Evolutionary conservation across 2,329 filamentous ascomycete species (phyloP).

Genomic region (Cordyceps fumosorosea): DNA sequence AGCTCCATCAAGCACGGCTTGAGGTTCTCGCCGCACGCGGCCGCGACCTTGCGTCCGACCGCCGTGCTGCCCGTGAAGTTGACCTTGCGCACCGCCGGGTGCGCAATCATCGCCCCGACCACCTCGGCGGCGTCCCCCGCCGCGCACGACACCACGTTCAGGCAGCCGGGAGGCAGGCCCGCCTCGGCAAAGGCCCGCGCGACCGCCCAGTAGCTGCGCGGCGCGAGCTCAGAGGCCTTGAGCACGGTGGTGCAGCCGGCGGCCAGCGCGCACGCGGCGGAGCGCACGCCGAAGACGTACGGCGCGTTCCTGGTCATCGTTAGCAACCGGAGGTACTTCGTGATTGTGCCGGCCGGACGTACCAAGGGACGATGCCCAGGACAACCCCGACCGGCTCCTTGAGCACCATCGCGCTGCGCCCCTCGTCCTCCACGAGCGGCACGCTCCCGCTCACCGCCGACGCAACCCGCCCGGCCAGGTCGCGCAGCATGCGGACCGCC

Average conservation of each 20-base stretch:
- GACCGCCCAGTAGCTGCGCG: constrained; percentile 26
- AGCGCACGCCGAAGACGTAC: constrained; percentile 19
- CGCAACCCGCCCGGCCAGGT: constrained; percentile 32
- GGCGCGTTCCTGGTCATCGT: constrained; percentile 20
- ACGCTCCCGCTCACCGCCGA: constrained; percentile 26
- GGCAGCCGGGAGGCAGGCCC: constrained; percentile 33
- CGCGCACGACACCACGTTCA: constrained; percentile 31
- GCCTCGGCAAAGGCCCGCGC: constrained; percentile 31
- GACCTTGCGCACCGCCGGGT: constrained; percentile 47
- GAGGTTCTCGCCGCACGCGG: constrained; percentile 62
- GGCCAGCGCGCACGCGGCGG: constrained; percentile 17
- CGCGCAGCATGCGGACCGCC: constrained; percentile 27
- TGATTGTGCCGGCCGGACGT: neutral
- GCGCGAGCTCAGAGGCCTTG: constrained; percentile 28
- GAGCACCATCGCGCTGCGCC: constrained; percentile 49
- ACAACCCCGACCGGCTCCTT: constrained; percentile 69
- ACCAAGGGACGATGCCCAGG: constrained; percentile 64
- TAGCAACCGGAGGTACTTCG: too few relatives aligned
- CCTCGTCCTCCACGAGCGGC: constrained; percentile 32
- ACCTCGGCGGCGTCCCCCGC: constrained; percentile 27
- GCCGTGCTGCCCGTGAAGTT: constrained; percentile 78
- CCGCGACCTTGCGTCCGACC: constrained; percentile 64
- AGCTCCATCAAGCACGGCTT: constrained; percentile 79
- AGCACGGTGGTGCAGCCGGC: constrained; percentile 23
- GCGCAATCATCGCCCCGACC: constrained; percentile 28